A percentile compares a stretch with the other conserved stretches of the same genome.
Conservation (phyloP, 1,284 basidiomycete species). For the Hypsizygus ulmarius region DNA sequence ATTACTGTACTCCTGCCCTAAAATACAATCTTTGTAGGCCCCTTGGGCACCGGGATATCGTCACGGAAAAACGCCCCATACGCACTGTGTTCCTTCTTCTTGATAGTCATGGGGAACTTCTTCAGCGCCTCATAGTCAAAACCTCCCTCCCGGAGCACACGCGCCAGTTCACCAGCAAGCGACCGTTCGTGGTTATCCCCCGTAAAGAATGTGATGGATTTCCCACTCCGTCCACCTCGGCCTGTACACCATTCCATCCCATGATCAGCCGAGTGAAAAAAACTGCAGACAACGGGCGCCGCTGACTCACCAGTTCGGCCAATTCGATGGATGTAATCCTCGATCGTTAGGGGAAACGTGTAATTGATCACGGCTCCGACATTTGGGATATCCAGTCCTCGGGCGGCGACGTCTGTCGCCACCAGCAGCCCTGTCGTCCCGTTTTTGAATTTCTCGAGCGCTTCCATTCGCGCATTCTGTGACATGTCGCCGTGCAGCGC, state of each 20-base stretch:
- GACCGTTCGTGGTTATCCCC: constrained; percentile 82
- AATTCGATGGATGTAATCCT: constrained; percentile 97
- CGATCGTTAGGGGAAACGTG: constrained; percentile 95
- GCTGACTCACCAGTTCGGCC: constrained; percentile 76
- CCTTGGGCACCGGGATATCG: constrained; percentile 70
- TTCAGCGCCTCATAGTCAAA: constrained; percentile 78
- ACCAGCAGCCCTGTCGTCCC: constrained; percentile 86
- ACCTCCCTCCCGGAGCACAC: constrained; percentile 87
- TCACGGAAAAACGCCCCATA: constrained; percentile 87
- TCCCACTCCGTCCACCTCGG: constrained; percentile 88
- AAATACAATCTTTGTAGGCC: constrained; percentile 89
- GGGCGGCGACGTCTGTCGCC: constrained; percentile 96
- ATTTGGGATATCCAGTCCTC: constrained; percentile 96
- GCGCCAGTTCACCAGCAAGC: constrained; percentile 93
- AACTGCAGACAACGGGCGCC: constrained; percentile 5
- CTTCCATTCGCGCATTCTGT: constrained; percentile 84
- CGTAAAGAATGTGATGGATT: constrained; percentile 96
- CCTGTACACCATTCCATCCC: constrained; percentile 48
- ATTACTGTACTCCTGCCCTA: constrained; percentile 19
- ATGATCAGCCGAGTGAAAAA: constrained; percentile 11
- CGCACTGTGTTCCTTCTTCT: constrained; percentile 88
- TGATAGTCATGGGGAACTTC: constrained; percentile 95
- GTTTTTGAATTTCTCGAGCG: constrained; percentile 87
- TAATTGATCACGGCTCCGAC: constrained; percentile 93
- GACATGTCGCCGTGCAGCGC: constrained; percentile 92